Evolutionary conservation across 257 asterid genomes (phyloP).

Genomic region (Rubia yunnanensis): DNA sequence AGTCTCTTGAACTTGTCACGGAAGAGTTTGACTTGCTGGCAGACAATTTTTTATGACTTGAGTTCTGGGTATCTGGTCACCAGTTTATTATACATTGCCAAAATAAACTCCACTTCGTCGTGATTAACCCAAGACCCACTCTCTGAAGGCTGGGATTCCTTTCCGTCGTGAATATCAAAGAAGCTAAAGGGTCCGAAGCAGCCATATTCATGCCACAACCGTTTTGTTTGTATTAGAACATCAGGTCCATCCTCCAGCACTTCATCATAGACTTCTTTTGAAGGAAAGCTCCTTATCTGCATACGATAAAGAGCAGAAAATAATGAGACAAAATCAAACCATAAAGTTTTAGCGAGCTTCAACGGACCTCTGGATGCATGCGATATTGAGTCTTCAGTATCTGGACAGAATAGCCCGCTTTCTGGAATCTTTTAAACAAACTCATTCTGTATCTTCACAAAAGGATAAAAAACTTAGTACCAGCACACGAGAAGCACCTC

Average conservation of each 20-base stretch:
- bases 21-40: conserved; percentile 79
- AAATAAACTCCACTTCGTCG: conserved; percentile 89
- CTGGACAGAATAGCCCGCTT: conserved; percentile 90
- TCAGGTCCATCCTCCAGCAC: conserved; percentile 87
- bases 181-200: conserved; percentile 98
- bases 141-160: conserved; percentile 66
- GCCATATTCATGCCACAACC: conserved; percentile 64
- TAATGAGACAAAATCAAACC: neutral
- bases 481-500: neutral
- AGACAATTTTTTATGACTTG: too few relatives aligned
- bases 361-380: conserved; percentile 90
- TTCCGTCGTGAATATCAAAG: conserved; percentile 80
- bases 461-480: conserved; percentile 5
- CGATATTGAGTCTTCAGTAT: conserved; percentile 99
- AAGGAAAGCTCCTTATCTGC: conserved; percentile 95
- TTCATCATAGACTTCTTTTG: conserved; percentile 77
- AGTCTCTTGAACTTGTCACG: conserved; percentile 50
- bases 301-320: conserved; percentile 15
- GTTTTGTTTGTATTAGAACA: conserved; percentile 51
- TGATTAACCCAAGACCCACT: conserved; percentile 78
- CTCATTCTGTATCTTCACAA: conserved; percentile 67
- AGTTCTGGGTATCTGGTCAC: conserved; percentile 83
- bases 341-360: neutral
- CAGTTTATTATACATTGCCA: conserved; percentile 54
- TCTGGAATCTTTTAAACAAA: conserved; percentile 82